phyloP scores from a whole-genome alignment of 805 yeast species.

The Candida tammaniensis region DNA sequence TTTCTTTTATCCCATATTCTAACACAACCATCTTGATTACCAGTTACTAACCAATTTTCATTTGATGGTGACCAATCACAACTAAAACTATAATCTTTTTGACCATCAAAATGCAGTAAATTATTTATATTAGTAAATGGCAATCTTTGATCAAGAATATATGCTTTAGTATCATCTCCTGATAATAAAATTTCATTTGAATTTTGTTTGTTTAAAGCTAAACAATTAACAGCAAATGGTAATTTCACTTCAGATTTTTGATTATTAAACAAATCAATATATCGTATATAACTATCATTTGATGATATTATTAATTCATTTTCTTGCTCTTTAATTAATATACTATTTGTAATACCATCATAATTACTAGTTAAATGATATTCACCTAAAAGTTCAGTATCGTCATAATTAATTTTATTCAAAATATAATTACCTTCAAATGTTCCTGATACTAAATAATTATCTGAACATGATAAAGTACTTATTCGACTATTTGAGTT shows the following conservation, averaged over 20 bases:
- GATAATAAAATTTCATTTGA: conserved; percentile 42
- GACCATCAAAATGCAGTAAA: conserved; percentile 35
- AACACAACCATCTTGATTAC: conserved; percentile 60
- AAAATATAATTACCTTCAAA: conserved; percentile 49
- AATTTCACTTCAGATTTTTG: conserved; percentile 16
- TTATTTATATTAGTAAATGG: conserved; percentile 7
- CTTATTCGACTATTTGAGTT: conserved; percentile 44
- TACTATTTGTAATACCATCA: conserved; percentile 54
- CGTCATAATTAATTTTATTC: conserved; percentile 21
- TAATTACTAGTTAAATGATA: conserved; percentile 37
- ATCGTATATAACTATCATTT: conserved; percentile 46
- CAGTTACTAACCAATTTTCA: conserved; percentile 48
- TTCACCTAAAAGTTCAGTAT: conserved; percentile 31
- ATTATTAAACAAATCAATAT: conserved; percentile 32
- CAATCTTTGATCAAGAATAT: conserved; percentile 44
- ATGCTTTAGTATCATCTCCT: conserved; percentile 47
- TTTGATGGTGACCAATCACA: conserved; percentile 54
- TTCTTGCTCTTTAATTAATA: conserved; percentile 30
- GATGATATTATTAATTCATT: conserved; percentile 44
- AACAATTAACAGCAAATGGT: conserved; percentile 52
- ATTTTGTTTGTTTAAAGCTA: conserved; percentile 39
- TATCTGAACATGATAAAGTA: conserved; percentile 43
- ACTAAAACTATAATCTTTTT: conserved; percentile 54
- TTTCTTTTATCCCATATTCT: conserved; percentile 51
- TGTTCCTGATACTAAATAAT: conserved; percentile 50